phyloP scores from a whole-genome alignment of 495 filamentous ascomycete genomes.

The Penicillium coffeae region DNA sequence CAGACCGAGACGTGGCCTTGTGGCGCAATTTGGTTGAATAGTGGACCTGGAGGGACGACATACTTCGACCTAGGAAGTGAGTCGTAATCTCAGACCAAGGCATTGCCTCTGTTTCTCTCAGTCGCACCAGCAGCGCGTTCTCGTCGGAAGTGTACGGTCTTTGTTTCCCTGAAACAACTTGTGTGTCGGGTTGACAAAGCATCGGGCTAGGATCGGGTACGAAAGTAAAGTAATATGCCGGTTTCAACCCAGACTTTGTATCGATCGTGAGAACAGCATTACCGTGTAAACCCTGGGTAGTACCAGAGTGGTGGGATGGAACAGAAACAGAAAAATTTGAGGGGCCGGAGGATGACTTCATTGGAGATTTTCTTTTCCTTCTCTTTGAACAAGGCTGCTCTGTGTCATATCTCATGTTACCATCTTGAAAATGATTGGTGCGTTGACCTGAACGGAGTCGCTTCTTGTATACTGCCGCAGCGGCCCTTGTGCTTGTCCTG shows the following conservation, averaged over 20 bases:
- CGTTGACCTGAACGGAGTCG: constrained; percentile 12
- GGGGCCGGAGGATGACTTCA: constrained; percentile 4
- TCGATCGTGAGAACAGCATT: constrained; percentile 10
- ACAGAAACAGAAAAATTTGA: constrained; percentile 4
- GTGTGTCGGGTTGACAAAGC: constrained; percentile 1
- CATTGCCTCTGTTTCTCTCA: constrained; percentile 13
- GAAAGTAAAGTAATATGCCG: constrained; percentile 15
- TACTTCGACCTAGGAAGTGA: constrained; percentile 11
- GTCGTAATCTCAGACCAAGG: constrained; percentile 8
- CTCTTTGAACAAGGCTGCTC: constrained; percentile 5
- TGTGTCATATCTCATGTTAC: constrained; percentile 4
- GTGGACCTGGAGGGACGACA: constrained; percentile 10
- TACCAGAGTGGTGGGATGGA: constrained; percentile 6
- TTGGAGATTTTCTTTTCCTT: constrained; percentile 9
- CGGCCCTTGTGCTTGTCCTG: constrained; percentile 11
- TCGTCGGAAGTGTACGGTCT: constrained; percentile 7
- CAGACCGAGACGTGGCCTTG: constrained; percentile 10
- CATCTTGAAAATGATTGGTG: constrained; percentile 3
- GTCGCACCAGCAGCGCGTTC: constrained; percentile 11
- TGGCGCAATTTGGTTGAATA: constrained; percentile 16
- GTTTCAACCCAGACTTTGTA: constrained; percentile 5
- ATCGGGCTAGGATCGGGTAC: constrained; percentile 13
- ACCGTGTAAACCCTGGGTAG: constrained; percentile 6
- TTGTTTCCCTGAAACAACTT: constrained; percentile 5
- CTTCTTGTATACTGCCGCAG: constrained; percentile 12